These are phyloP conservation scores for Candida lessepsii DNA, from an alignment of 805 yeast species.

Conservation along the genomic window DNA sequence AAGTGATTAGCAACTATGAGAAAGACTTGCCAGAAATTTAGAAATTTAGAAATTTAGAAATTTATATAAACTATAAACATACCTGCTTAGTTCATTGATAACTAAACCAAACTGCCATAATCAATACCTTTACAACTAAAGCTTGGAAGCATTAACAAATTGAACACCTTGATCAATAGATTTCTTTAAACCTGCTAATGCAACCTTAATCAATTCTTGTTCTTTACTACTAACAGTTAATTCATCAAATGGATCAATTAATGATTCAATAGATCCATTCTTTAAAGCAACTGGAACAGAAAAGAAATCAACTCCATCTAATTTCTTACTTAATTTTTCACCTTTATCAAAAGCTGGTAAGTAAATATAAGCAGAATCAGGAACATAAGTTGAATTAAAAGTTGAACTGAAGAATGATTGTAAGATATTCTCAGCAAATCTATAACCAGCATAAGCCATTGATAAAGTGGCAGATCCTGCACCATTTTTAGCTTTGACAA, in stretches of 20 bases:
- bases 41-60: no score
- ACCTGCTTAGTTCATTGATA: no score
- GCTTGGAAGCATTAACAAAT: constrained; percentile 27
- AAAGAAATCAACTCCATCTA: constrained; percentile 44
- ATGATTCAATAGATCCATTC: constrained; percentile 36
- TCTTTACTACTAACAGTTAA: constrained; percentile 32
- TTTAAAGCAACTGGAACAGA: constrained; percentile 47
- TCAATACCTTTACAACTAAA: not conserved
- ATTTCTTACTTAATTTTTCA: constrained; percentile 30
- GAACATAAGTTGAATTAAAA: constrained; percentile 21
- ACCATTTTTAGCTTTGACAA: constrained; percentile 92
- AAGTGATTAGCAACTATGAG: no score
- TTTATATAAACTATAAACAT: no score
- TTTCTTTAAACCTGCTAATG: constrained; percentile 37
- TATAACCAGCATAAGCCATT: constrained; percentile 93
- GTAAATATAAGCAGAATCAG: constrained; percentile 52
- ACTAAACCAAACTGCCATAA: no score
- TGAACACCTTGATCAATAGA: constrained; percentile 41
- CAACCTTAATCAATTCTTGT: constrained; percentile 33
- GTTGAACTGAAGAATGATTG: constrained; percentile 26
- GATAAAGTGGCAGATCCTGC: constrained; percentile 93
- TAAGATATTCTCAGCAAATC: constrained; percentile 60
- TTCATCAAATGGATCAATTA: constrained; percentile 33
- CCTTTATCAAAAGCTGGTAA: constrained; percentile 56
- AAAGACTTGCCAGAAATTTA: no score